Base-by-base conservation (phyloP, 768 basidiomycete species). In the Gyrodon lividus region DNA sequence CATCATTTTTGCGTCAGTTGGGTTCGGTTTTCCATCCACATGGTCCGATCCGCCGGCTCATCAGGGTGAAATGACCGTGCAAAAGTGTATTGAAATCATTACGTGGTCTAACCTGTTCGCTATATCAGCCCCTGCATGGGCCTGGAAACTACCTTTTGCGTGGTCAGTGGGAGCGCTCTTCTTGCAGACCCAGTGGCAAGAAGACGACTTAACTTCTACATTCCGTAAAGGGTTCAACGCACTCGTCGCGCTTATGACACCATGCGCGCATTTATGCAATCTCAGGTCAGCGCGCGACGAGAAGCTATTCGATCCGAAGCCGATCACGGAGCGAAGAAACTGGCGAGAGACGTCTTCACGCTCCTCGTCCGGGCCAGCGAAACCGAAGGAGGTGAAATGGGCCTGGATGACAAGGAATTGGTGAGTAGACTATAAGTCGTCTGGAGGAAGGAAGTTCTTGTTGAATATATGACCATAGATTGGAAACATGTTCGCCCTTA, bases 401-500 rank as follows among this genome's bases (percentile, higher is more conserved):
- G 24, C 3, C 38, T 64, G 16, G 39, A 38, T 26, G 50, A 67
- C 45, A 22, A 51, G 7, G 65, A 65, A 40, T 34, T 64, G 55
- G 59, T 61, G 40, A 38, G 52, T 23, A 38, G 5, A 41, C 12
- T 28, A 16, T 17, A 10, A 17, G 6, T 13, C 13, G 19, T 17
- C 12, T 46, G 16, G 14, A 40, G 13, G 5, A 9, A 19, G 4
- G 30, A 43, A 1, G 3, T 13, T 19, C 10, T 12, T 31, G 9
- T 19, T 39, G 19, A 51, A 51, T 14, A 9, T 5, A 26, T 30
- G 37, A 42, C n/a, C 24, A 40, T n/a, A 80, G 79, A 77, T 80
- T 43, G 81, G 80, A 5, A 83, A 82, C 44, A 59, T 80, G 1
- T 82, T 74, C 54, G 56, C 74, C 10, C 68, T 80, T 59, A 65